Percentiles rank a stretch among this genome's conserved stretches.
These are phyloP conservation scores for Sarocladiaceae sp. DNA, from an alignment of 2,329 filamentous ascomycete species.

Conservation along the genomic window DNA sequence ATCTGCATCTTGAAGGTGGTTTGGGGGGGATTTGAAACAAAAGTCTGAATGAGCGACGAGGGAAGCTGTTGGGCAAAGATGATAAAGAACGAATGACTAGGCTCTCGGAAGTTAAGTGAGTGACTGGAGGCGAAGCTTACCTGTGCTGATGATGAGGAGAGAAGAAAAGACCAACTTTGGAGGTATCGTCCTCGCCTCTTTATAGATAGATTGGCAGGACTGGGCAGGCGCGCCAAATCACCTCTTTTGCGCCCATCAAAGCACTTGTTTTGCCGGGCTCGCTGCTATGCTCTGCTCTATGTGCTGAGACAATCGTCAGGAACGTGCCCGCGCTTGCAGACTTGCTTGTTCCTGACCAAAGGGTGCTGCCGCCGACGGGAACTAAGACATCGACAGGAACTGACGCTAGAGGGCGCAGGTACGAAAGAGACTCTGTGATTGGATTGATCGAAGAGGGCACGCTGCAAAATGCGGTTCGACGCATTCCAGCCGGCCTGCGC, in stretches of 20 bases:
- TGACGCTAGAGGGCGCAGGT: background rate
- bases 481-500: background rate
- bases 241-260: background rate
- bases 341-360: background rate
- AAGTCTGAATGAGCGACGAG: slow-evolving; percentile 3
- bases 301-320: background rate
- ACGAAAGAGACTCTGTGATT: background rate
- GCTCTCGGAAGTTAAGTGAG: slow-evolving; percentile 11
- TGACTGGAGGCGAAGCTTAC: slow-evolving; percentile 12
- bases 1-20: slow-evolving; percentile 8
- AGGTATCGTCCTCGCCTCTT: background rate
- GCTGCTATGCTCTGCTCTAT: background rate
- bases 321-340: slow-evolving; percentile 5
- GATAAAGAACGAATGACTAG: slow-evolving; percentile 10
- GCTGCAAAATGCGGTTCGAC: background rate
- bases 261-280: background rate
- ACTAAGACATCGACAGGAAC: slow-evolving; percentile 9
- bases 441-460: background rate
- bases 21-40: background rate
- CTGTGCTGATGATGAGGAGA: slow-evolving; percentile 11
- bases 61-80: slow-evolving; percentile 5
- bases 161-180: background rate
- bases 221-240: slow-evolving; percentile 2
- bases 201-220: slow-evolving; percentile 1
- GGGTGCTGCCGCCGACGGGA: background rate